Evolutionary conservation across 2,329 filamentous ascomycete genomes (phyloP).

Genomic region (Aspergillus quadrilineatus): DNA sequence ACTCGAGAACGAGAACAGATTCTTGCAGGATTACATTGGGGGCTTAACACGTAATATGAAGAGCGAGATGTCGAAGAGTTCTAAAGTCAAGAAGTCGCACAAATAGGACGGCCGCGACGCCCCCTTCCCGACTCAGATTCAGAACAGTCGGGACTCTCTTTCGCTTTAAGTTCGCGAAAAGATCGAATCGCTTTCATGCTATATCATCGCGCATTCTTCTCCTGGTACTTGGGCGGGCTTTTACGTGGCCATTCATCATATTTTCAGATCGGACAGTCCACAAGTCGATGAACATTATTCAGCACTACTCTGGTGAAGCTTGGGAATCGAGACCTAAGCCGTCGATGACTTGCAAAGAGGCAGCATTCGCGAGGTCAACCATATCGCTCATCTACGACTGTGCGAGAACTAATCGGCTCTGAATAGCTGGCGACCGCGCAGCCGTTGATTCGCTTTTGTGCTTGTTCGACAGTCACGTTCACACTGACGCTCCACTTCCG

Average conservation of each 20-base stretch:
- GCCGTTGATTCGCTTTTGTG: slow-evolving; percentile 7
- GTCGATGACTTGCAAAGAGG: not conserved
- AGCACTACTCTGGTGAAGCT: not conserved
- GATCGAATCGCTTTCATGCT: slow-evolving; percentile 13
- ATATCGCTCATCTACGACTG: not conserved
- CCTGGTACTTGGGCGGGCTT: slow-evolving; percentile 6
- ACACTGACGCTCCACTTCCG: not conserved
- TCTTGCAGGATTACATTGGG: slow-evolving; percentile 96
- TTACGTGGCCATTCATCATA: slow-evolving; percentile 13
- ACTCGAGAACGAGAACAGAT: slow-evolving; percentile 94
- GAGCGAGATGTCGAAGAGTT: slow-evolving; percentile 56
- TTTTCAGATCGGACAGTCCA: not conserved
- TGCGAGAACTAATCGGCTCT: slow-evolving; percentile 9
- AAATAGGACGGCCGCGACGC: slow-evolving; percentile 29
- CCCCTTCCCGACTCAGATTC: slow-evolving; percentile 9
- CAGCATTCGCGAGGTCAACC: not conserved
- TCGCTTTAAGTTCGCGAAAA: slow-evolving; percentile 18
- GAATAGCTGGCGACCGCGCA: slow-evolving; percentile 19
- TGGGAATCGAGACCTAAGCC: not conserved
- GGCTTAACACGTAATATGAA: slow-evolving; percentile 78
- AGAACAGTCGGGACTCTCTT: slow-evolving; percentile 16
- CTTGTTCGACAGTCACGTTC: slow-evolving; percentile 2
- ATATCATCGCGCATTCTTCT: slow-evolving; percentile 4
- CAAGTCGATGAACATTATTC: slow-evolving; percentile 6
- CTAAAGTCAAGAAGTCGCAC: slow-evolving; percentile 51